A percentile compares a stretch with the other conserved stretches of the same genome.
phyloP scores from a whole-genome alignment of 2,329 filamentous ascomycete genomes.

The Nectriaceae sp. region DNA sequence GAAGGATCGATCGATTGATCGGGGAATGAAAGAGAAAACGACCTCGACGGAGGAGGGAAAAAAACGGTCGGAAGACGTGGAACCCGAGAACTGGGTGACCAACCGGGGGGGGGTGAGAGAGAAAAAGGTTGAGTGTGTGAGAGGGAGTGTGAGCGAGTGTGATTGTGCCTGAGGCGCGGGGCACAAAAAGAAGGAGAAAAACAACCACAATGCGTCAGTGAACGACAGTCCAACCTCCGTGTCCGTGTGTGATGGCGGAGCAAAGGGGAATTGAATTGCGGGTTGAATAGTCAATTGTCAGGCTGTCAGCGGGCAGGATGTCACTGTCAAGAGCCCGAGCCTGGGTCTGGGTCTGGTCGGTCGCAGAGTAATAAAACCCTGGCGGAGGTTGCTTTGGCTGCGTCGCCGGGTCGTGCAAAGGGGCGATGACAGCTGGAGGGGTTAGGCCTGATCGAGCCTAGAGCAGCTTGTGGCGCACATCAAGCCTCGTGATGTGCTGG shows the following conservation, averaged over 20 bases:
- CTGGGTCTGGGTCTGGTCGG: too few species aligned
- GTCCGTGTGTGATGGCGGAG: too few species aligned
- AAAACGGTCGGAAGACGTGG: conserved; percentile 2
- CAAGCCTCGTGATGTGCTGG: neutral
- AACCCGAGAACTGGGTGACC: conserved; percentile 8
- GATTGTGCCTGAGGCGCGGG: too few species aligned
- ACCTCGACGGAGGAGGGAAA: neutral
- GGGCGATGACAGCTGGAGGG: neutral
- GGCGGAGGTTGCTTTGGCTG: neutral
- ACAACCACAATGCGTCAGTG: too few species aligned
- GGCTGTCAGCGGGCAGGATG: too few species aligned
- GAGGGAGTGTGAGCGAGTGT: too few species aligned
- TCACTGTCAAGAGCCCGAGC: too few species aligned
- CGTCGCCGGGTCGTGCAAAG: neutral
- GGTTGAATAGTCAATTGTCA: too few species aligned
- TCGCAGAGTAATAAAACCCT: neutral
- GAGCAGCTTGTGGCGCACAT: neutral
- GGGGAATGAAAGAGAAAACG: conserved; percentile 6
- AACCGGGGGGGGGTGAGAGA: conserved; percentile 9
- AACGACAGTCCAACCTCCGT: too few species aligned
- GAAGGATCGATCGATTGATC: conserved; percentile 11
- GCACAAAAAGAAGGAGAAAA: too few species aligned
- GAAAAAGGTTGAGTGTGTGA: conserved; percentile 8
- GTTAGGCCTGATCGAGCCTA: neutral
- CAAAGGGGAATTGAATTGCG: too few species aligned